Conservation (phyloP, 371 early-diverging fungal genomes). For the Amoeboradix gromovi region DNA sequence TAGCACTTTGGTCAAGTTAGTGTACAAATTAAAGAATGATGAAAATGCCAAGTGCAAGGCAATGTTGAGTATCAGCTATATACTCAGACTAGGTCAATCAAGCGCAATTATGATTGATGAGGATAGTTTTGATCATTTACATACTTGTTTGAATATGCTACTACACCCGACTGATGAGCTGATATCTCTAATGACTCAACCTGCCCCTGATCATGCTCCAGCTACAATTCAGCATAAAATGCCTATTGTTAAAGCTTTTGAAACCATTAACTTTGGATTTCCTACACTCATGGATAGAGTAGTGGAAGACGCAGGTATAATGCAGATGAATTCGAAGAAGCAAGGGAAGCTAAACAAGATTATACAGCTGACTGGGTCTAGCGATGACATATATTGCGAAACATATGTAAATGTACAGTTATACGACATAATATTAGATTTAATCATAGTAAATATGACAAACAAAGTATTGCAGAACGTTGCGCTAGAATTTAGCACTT, state of each 20-base stretch:
- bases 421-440: slow-evolving; percentile 67
- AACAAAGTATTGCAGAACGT: slow-evolving; percentile 78
- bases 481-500: slow-evolving; percentile 78
- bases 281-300: too few relatives aligned
- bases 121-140: slow-evolving; percentile 70
- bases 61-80: slow-evolving; percentile 81
- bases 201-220: neutral
- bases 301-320: slow-evolving; percentile 51
- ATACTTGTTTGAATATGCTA: slow-evolving; percentile 36
- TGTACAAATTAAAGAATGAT: slow-evolving; percentile 30
- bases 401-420: slow-evolving; percentile 82
- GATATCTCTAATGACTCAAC: too few relatives aligned
- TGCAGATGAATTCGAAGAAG: slow-evolving; percentile 33
- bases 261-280: too few relatives aligned
- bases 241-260: slow-evolving; percentile 19
- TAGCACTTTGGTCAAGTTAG: slow-evolving; percentile 58
- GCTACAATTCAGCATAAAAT: neutral
- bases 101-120: slow-evolving; percentile 62
- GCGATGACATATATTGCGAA: slow-evolving; percentile 95
- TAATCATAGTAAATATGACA: slow-evolving; percentile 93
- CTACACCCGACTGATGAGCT: too few relatives aligned
- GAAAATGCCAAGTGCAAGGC: slow-evolving; percentile 14
- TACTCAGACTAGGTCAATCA: slow-evolving; percentile 68
- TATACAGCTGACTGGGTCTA: slow-evolving; percentile 84
- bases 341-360: slow-evolving; percentile 34